Evolutionary conservation across 495 filamentous ascomycete species (phyloP), one percentile per base, ranked within the genome.

Genomic region (Margaritispora aquatica): DNA sequence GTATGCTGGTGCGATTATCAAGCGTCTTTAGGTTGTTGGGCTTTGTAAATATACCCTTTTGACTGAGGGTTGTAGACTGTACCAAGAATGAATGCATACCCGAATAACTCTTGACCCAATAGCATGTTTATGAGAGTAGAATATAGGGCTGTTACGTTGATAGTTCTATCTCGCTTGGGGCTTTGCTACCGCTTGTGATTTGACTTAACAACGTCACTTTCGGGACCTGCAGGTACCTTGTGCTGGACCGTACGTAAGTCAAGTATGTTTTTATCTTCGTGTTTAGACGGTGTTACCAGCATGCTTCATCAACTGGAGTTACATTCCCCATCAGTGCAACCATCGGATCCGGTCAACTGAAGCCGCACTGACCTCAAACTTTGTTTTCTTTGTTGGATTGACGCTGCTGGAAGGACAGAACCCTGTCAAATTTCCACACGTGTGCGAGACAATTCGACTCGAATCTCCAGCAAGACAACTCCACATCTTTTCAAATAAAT

Each of bases 1-100:
- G 77, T 98, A 92, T 73, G 88, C 94, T 54, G 80, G 81, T 36
- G 93, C 94, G 57, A 96, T 97, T 74, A 95, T 96, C 71, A 82
- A 82, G 70, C 86, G 83, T 68, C 38, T 44, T 44, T 44, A 44
- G 38, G 38, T 9, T 44, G 7, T 44, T 44, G 38, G 38, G 17
- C 15, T 44, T 81, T 97, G 78, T 92, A 86, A 63, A 68, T 65
- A 68, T 68, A 65, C 56, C 61, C 44, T 21, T 24, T 21, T 31
- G 17, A 5, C 29, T 34, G 11, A 21, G 62, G 60, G 57, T 46
- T 60, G 51, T 63, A 68, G 55, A 61, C 51, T 66, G 63, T 68
- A 66, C 56, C 52, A 64, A 50, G 49, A 60, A 57, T 50, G 54
- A 58, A 66, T 41, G 55, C 57, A 53, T 59, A 44, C 21, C 24